phyloP scores from a whole-genome alignment of 345 rosid species.

The Gossypium ekmanianum region DNA sequence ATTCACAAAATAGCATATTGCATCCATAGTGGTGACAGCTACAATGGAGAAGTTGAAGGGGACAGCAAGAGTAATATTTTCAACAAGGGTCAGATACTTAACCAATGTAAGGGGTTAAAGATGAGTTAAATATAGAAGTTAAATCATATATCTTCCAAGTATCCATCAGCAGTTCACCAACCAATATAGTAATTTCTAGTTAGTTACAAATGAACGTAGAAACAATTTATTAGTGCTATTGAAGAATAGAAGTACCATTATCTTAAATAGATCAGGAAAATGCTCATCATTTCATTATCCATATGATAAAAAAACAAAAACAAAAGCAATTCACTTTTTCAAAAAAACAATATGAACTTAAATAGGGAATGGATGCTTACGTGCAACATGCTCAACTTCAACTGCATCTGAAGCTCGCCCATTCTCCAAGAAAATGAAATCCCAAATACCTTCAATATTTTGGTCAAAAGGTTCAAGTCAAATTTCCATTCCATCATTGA shows the following conservation, averaged over 20 bases:
- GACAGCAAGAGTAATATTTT: not conserved
- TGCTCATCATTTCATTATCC: not conserved
- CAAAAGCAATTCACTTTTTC: not conserved
- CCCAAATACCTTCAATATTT: slow-evolving; percentile 65
- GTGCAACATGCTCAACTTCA: slow-evolving; percentile 25
- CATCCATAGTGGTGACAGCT: not conserved
- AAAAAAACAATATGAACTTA: slow-evolving; percentile 9
- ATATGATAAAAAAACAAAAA: not conserved
- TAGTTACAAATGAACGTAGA: not conserved
- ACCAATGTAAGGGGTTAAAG: not conserved
- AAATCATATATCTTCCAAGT: not conserved
- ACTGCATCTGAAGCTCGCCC: slow-evolving; percentile 36
- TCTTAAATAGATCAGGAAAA: not conserved
- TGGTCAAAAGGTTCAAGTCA: slow-evolving; percentile 22
- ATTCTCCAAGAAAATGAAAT: slow-evolving; percentile 57
- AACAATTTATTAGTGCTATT: not conserved
- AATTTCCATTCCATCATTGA: slow-evolving; percentile 15
- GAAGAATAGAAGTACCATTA: not conserved
- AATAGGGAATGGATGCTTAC: slow-evolving; percentile 34
- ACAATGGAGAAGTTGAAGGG: not conserved
- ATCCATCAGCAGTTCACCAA: slow-evolving; percentile 1
- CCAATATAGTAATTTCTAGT: not conserved
- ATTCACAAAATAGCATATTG: not conserved
- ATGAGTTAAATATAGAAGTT: not conserved
- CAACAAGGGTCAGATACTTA: not conserved